phyloP scores from a whole-genome alignment of 2,329 filamentous ascomycete genomes.

The Penicillium occitanis region DNA sequence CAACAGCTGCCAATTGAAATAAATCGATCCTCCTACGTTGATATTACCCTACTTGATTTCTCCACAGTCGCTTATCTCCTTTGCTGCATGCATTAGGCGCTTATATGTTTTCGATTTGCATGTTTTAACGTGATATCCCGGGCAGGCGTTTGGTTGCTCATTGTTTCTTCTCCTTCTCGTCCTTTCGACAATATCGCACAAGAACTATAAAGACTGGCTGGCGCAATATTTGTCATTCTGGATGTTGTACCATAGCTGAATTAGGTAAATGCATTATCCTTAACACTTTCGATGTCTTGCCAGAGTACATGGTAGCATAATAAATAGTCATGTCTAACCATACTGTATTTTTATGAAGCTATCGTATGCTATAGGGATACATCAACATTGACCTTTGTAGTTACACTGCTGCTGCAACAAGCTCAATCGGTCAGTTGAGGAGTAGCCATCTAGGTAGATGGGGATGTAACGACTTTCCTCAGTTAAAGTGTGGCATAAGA shows the following conservation, averaged over 20 bases:
- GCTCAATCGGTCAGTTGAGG: background rate
- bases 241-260: conserved; percentile 3
- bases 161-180: background rate
- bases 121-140: conserved; percentile 6
- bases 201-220: background rate
- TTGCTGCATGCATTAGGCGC: background rate
- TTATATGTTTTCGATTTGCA: conserved; percentile 1
- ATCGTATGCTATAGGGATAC: background rate
- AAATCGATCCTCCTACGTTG: background rate
- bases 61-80: background rate
- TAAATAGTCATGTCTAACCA: background rate
- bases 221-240: background rate
- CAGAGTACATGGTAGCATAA: background rate
- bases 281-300: background rate
- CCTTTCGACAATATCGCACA: background rate
- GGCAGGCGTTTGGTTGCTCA: background rate
- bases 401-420: background rate
- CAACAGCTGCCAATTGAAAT: conserved; percentile 37
- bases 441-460: background rate
- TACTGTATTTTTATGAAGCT: background rate
- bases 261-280: background rate
- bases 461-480: background rate
- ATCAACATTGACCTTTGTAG: background rate
- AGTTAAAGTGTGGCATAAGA: background rate
- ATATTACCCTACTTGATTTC: background rate